Evolutionary conservation across 2,329 filamentous ascomycete genomes (phyloP).

Genomic region (Botrytis deweyae): DNA sequence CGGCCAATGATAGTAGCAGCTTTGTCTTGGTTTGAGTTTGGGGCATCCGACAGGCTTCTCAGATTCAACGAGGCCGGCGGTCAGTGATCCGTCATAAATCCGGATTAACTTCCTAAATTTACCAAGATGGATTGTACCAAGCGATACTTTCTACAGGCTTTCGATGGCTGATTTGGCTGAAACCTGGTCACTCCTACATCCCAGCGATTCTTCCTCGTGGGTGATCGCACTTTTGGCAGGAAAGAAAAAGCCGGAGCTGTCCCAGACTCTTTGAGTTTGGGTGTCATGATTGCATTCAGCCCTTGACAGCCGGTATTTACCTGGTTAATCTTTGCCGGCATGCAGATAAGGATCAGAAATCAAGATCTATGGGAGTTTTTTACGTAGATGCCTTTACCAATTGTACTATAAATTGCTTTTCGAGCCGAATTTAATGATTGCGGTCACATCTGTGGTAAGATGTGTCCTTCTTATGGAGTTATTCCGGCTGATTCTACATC

Average conservation of each 20-base stretch:
- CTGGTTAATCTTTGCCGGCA: background rate
- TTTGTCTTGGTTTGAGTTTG: background rate
- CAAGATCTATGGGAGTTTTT: background rate
- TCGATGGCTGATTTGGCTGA: background rate
- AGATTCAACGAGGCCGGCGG: background rate
- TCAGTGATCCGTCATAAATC: background rate
- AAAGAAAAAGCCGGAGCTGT: background rate
- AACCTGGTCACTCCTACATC: background rate
- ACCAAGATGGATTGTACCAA: background rate
- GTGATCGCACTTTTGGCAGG: background rate
- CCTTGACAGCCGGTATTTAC: background rate
- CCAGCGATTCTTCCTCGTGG: background rate
- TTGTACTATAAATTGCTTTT: background rate
- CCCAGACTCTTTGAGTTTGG: background rate
- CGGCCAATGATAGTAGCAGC: background rate
- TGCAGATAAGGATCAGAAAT: conserved; percentile 4
- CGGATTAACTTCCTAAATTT: background rate
- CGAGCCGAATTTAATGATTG: background rate
- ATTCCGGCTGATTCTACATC: background rate
- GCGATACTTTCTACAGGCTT: background rate
- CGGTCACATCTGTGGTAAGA: background rate
- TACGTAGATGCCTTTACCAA: background rate
- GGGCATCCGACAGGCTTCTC: background rate
- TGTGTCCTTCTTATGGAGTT: background rate
- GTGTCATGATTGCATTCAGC: background rate